Percentiles rank a stretch among this genome's conserved stretches.
These are phyloP conservation scores for Neofusicoccum kwambonambiense DNA, from an alignment of 2,329 filamentous ascomycete species.

Conservation along the genomic window DNA sequence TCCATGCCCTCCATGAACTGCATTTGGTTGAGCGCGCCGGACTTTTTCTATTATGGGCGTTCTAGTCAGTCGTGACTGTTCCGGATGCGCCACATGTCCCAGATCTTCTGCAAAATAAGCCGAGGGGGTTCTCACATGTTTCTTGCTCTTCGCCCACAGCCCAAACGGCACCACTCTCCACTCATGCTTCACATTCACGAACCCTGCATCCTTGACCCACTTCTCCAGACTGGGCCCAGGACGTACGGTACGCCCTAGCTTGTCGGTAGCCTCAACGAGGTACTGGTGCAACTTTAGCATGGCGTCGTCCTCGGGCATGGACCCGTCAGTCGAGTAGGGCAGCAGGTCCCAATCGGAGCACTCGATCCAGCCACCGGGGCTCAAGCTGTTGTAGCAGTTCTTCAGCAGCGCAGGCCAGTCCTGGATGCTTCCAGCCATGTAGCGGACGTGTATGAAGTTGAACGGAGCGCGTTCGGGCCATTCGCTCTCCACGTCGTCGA, in stretches of 20 bases:
- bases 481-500: slow-evolving; percentile 40
- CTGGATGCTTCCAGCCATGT: slow-evolving; percentile 31
- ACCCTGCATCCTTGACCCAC: slow-evolving; percentile 44
- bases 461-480: slow-evolving; percentile 28
- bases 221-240: slow-evolving; percentile 37
- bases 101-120: neutral
- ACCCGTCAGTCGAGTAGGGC: slow-evolving; percentile 23
- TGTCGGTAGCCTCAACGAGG: neutral
- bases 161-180: slow-evolving; percentile 22
- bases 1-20: slow-evolving; percentile 45
- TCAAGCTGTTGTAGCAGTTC: neutral
- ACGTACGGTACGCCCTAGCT: slow-evolving; percentile 37
- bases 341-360: slow-evolving; percentile 25
- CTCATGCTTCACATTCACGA: slow-evolving; percentile 41
- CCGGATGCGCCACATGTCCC: neutral
- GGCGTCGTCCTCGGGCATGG: slow-evolving; percentile 19
- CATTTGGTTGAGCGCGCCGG: slow-evolving; percentile 33
- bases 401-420: slow-evolving; percentile 31
- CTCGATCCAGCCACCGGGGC: slow-evolving; percentile 23
- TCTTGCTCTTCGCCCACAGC: slow-evolving; percentile 24
- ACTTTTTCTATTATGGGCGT: slow-evolving; percentile 18
- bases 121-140: slow-evolving; percentile 10
- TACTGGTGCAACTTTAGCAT: slow-evolving; percentile 5
- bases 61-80: neutral
- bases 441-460: slow-evolving; percentile 33